A percentile compares a stretch with the other conserved stretches of the same genome.
Evolutionary conservation across 352 stramenopile genomes (phyloP).

Genomic region (Detonula confervacea): DNA sequence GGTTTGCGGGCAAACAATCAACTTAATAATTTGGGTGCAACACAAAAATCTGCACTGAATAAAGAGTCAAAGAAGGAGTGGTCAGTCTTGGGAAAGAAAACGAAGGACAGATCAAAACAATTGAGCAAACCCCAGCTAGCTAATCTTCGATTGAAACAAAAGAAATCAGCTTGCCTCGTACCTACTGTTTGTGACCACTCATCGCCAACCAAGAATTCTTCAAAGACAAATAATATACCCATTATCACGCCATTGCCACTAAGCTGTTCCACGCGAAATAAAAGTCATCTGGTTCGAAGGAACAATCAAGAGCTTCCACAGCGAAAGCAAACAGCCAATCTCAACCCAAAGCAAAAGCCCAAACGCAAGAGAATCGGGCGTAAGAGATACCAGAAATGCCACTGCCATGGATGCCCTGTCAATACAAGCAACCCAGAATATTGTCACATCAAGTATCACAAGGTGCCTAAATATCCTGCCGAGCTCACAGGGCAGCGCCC

Average conservation of each 20-base stretch:
- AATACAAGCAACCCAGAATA: slow-evolving; percentile 12
- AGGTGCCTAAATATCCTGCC: not conserved
- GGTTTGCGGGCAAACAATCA: not conserved
- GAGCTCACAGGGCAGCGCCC: not conserved
- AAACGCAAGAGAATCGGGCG: not conserved
- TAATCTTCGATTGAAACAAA: not conserved
- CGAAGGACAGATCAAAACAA: not conserved
- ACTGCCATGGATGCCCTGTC: slow-evolving; percentile 1
- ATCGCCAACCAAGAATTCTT: not conserved
- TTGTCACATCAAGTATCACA: slow-evolving; percentile 3
- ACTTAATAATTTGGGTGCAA: not conserved
- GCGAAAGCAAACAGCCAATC: not conserved
- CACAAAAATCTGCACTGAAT: not conserved
- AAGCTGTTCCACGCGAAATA: not conserved
- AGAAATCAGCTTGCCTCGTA: not conserved
- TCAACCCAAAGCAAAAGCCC: not conserved
- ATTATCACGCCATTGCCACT: not conserved
- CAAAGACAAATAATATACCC: not conserved
- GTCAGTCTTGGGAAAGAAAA: not conserved
- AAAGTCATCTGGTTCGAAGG: too few relatives aligned
- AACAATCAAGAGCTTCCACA: not conserved
- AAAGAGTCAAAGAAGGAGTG: not conserved
- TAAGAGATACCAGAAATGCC: slow-evolving; percentile 4
- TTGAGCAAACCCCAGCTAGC: not conserved
- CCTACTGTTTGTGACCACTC: not conserved